A percentile compares a stretch with the other conserved stretches of the same genome.
Conservation (phyloP, 768 basidiomycete genomes). For the Termitomyces titanicus region DNA sequence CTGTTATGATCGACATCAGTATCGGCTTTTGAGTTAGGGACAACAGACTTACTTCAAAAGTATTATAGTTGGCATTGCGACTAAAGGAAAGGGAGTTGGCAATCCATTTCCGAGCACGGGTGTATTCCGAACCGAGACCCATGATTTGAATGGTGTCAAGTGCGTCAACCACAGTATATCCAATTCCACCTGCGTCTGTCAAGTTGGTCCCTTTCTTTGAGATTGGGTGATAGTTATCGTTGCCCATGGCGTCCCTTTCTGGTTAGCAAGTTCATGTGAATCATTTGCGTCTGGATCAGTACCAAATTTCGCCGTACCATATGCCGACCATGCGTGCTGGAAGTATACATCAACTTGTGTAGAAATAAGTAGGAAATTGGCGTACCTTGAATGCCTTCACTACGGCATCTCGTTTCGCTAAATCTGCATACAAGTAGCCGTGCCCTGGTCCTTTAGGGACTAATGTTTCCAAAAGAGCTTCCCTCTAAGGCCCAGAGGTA, state of each 20-base stretch:
- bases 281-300: background rate
- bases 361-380: background rate
- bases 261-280: constrained; percentile 6
- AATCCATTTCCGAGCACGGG: constrained; percentile 79
- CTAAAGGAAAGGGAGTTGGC: constrained; percentile 68
- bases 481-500: background rate
- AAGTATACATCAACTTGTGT: constrained; percentile 3
- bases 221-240: constrained; percentile 90
- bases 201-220: constrained; percentile 73
- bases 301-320: constrained; percentile 39
- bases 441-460: background rate
- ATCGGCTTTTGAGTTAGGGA: background rate
- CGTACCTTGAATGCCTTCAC: constrained; percentile 78
- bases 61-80: constrained; percentile 76
- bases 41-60: constrained; percentile 70
- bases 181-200: constrained; percentile 73
- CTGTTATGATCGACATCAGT: constrained; percentile 32
- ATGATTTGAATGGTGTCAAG: constrained; percentile 89
- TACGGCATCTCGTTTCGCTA: constrained; percentile 61
- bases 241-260: constrained; percentile 92
- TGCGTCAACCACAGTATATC: constrained; percentile 87
- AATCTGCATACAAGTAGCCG: constrained; percentile 41
- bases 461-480: background rate
- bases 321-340: constrained; percentile 85
- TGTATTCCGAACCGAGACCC: constrained; percentile 79